These are phyloP conservation scores for Candida takata DNA, from an alignment of 805 yeast species.

Conservation along the genomic window DNA sequence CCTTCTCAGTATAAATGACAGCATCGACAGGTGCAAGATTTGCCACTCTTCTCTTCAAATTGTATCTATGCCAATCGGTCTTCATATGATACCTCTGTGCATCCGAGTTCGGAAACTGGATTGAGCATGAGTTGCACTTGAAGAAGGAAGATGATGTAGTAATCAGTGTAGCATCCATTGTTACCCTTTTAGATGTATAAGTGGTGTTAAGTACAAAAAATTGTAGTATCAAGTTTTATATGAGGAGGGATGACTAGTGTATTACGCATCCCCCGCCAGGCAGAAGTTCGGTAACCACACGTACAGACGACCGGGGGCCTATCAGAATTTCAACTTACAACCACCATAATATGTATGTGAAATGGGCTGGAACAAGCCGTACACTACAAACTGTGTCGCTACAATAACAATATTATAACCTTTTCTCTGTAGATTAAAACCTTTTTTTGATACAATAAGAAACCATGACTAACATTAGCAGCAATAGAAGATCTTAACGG, in stretches of 20 bases:
- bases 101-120: slow-evolving; percentile 75
- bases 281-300: background rate
- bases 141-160: slow-evolving; percentile 26
- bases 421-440: slow-evolving; percentile 5
- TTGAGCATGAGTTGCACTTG: slow-evolving; percentile 87
- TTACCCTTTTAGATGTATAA: too few relatives aligned
- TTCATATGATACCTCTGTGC: slow-evolving; percentile 91
- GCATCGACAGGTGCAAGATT: slow-evolving; percentile 66
- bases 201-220: too few relatives aligned
- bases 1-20: slow-evolving; percentile 35
- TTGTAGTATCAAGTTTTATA: too few relatives aligned
- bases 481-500: slow-evolving; percentile 56
- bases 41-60: slow-evolving; percentile 89
- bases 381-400: background rate
- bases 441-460: slow-evolving; percentile 17
- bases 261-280: background rate
- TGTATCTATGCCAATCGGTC: slow-evolving; percentile 97
- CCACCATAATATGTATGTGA: too few relatives aligned
- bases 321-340: too few relatives aligned
- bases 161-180: slow-evolving; percentile 2
- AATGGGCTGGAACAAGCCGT: background rate
- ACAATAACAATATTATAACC: background rate
- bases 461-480: slow-evolving; percentile 16
- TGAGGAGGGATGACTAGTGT: too few relatives aligned
- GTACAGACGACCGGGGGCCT: too few relatives aligned